Percentiles rank a stretch among this genome's conserved stretches.
Conservation (phyloP, 2,329 filamentous ascomycete species). For the Neoscytalidium dimidiatum region DNA sequence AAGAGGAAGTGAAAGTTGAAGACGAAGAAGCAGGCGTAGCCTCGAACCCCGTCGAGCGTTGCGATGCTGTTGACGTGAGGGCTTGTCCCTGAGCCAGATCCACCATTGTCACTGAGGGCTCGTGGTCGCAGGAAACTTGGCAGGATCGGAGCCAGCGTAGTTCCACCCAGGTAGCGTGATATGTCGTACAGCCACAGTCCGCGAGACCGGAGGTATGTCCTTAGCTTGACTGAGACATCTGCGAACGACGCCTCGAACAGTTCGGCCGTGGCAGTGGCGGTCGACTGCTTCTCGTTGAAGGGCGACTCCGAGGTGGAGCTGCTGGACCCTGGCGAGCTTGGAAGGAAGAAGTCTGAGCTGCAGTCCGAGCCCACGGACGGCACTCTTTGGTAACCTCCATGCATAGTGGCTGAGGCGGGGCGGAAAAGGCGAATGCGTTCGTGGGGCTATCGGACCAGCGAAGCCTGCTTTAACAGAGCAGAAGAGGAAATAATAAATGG, state of each 20-base stretch:
- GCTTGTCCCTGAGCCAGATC: background rate
- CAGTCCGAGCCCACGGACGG: background rate
- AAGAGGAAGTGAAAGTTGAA: conserved; percentile 61
- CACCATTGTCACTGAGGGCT: background rate
- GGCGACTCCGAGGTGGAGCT: background rate
- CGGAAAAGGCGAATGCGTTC: background rate
- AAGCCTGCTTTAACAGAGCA: background rate
- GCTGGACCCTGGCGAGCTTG: background rate
- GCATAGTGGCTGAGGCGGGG: background rate
- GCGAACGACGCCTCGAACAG: background rate
- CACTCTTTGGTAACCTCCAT: conserved; percentile 10
- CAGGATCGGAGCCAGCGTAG: background rate
- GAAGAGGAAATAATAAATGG: background rate
- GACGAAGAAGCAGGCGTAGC: conserved; percentile 67
- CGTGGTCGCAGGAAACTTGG: conserved; percentile 16
- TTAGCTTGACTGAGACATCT: background rate
- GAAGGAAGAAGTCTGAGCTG: background rate
- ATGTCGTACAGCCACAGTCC: conserved; percentile 11
- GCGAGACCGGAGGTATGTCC: conserved; percentile 4
- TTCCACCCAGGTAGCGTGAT: background rate
- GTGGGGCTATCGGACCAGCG: background rate
- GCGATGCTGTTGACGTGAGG: background rate
- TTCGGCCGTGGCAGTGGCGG: background rate
- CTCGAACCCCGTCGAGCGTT: conserved; percentile 63
- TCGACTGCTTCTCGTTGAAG: conserved; percentile 2